Conservation (phyloP, 2,329 filamentous ascomycete genomes). For the Didymella lethalis region DNA sequence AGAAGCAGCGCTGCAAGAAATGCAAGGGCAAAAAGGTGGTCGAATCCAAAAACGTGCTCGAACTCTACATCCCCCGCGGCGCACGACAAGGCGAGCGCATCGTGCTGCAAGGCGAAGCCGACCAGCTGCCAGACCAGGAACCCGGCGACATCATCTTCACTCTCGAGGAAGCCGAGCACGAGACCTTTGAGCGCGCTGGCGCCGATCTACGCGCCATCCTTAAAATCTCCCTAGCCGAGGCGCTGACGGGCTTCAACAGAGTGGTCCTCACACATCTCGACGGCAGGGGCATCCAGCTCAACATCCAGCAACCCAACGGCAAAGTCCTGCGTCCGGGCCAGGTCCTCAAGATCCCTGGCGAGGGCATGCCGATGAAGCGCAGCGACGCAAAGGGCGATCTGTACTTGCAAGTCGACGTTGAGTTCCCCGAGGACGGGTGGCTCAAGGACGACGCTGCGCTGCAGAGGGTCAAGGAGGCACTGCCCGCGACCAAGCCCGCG, state of each 20-base stretch:
- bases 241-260: slow-evolving; percentile 86
- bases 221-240: slow-evolving; percentile 81
- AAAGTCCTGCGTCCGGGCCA: slow-evolving; percentile 84
- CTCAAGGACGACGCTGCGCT: slow-evolving; percentile 72
- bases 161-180: slow-evolving; percentile 81
- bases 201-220: slow-evolving; percentile 84
- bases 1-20: slow-evolving; percentile 98
- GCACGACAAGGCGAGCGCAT: slow-evolving; percentile 84
- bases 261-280: slow-evolving; percentile 93
- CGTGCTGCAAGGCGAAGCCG: slow-evolving; percentile 89
- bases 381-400: slow-evolving; percentile 85
- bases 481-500: slow-evolving; percentile 67
- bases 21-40: slow-evolving; percentile 92
- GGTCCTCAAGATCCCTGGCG: slow-evolving; percentile 82
- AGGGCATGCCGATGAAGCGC: slow-evolving; percentile 94
- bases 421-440: slow-evolving; percentile 91
- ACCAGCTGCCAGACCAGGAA: slow-evolving; percentile 86
- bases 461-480: slow-evolving; percentile 73
- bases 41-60: slow-evolving; percentile 90
- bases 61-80: slow-evolving; percentile 93
- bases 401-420: slow-evolving; percentile 83
- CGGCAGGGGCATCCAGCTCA: slow-evolving; percentile 84
- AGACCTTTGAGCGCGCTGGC: slow-evolving; percentile 81
- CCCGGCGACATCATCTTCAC: slow-evolving; percentile 95
- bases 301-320: slow-evolving; percentile 73